Percentiles rank a stretch among this genome's conserved stretches.
These are phyloP conservation scores for Breynia disticha DNA, from an alignment of 441 rosid genomes.

Conservation along the genomic window DNA sequence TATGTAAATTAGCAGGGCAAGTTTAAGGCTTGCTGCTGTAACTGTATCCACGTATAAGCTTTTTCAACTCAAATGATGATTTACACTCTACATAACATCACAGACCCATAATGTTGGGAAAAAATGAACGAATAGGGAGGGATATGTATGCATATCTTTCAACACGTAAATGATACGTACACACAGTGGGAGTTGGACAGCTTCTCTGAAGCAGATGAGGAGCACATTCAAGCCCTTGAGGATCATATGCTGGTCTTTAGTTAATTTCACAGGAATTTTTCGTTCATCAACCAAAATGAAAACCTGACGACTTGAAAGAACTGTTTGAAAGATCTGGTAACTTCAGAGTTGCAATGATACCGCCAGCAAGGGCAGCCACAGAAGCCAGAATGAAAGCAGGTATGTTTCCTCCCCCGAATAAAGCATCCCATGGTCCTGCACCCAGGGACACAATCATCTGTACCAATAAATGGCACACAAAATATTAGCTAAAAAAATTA, in stretches of 20 bases:
- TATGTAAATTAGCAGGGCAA: no score
- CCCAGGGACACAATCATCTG: conserved; percentile 84
- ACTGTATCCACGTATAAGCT: conserved; percentile 12
- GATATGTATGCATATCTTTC: conserved; percentile 10
- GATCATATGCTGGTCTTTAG: conserved; percentile 7
- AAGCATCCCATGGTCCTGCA: conserved; percentile 94
- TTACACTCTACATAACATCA: conserved; percentile 26
- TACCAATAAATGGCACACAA: conserved; percentile 9
- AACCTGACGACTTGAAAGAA: conserved; percentile 60
- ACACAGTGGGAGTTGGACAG: conserved; percentile 5
- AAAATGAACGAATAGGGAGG: conserved; percentile 40
- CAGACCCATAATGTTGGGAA: conserved; percentile 19
- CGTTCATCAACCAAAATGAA: conserved; percentile 58
- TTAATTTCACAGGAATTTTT: conserved; percentile 7
- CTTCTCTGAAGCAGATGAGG: conserved; percentile 11
- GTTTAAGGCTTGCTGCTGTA: not conserved
- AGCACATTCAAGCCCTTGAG: conserved; percentile 1
- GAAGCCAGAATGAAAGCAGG: conserved; percentile 92
- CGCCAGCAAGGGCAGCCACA: conserved; percentile 61
- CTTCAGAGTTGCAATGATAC: conserved; percentile 47
- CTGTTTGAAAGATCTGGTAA: conserved; percentile 61
- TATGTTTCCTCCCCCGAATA: conserved; percentile 92
- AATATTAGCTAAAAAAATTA: conserved; percentile 10
- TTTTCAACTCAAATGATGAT: conserved; percentile 14
- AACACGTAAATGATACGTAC: conserved; percentile 14